Percentiles rank a stretch among this genome's conserved stretches.
These are phyloP conservation scores for Heimioporus retisporus DNA, from an alignment of 1,284 basidiomycete species.

Conservation along the genomic window DNA sequence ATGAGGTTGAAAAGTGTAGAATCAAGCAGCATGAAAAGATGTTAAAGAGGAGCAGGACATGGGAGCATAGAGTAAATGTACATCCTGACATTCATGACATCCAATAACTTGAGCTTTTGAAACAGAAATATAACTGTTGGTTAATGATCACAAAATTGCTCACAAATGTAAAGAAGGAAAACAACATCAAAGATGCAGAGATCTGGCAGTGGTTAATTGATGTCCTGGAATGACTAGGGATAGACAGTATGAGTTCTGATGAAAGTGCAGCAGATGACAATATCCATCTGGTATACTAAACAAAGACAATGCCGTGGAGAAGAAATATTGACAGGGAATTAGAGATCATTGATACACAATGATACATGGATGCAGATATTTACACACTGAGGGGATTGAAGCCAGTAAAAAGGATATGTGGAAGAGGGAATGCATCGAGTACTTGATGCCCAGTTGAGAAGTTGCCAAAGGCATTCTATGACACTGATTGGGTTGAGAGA, in stretches of 20 bases:
- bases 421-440: background rate
- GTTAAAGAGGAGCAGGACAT: background rate
- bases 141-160: background rate
- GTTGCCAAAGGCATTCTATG: background rate
- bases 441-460: background rate
- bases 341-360: background rate
- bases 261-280: background rate
- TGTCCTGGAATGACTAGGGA: background rate
- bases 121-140: background rate
- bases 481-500: background rate
- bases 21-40: background rate
- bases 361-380: background rate
- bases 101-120: background rate
- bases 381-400: slow-evolving; percentile 1
- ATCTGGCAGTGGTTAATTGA: background rate
- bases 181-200: background rate
- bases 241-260: background rate
- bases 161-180: background rate
- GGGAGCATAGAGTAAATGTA: background rate
- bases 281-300: background rate
- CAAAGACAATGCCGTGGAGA: background rate
- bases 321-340: slow-evolving; percentile 1
- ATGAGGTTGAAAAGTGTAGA: background rate
- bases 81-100: background rate
- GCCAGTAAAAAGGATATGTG: no score